Conservation (phyloP, 257 asterid genomes). For the Nicotiana tomentosiformis region DNA sequence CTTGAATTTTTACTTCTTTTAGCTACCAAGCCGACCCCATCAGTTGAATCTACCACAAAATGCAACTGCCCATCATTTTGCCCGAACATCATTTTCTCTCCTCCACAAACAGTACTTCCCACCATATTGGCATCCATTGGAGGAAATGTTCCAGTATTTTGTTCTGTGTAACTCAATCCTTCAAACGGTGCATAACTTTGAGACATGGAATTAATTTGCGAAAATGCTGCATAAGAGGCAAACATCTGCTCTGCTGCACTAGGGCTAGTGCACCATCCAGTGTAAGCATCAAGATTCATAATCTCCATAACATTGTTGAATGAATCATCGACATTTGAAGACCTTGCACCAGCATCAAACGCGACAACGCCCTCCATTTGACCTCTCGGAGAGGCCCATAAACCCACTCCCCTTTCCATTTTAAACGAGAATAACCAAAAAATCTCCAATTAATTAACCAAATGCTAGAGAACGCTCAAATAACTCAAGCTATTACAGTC, state of each 20-base stretch:
- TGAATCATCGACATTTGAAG: slow-evolving; percentile 39
- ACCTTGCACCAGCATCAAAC: slow-evolving; percentile 27
- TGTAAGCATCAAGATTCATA: slow-evolving; percentile 53
- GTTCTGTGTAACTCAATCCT: slow-evolving; percentile 42
- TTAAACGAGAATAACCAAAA: neutral
- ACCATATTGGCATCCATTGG: neutral
- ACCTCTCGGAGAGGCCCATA: slow-evolving; percentile 21
- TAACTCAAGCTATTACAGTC: slow-evolving; percentile 8
- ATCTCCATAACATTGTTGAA: slow-evolving; percentile 37
- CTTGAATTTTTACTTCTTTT: neutral
- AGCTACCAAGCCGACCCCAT: slow-evolving; percentile 24
- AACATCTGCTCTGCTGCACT: slow-evolving; percentile 51
- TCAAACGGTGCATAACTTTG: slow-evolving; percentile 38
- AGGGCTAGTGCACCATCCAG: slow-evolving; percentile 69
- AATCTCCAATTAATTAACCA: neutral
- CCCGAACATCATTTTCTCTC: slow-evolving; percentile 32
- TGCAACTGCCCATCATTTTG: slow-evolving; percentile 26
- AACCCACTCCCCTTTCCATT: slow-evolving; percentile 15
- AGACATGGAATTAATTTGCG: slow-evolving; percentile 27
- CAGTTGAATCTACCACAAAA: slow-evolving; percentile 22
- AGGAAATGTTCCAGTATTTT: slow-evolving; percentile 24
- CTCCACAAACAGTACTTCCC: neutral
- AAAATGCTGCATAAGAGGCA: slow-evolving; percentile 36
- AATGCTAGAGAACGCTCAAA: slow-evolving; percentile 4
- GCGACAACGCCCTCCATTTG: slow-evolving; percentile 30